Conservation (phyloP, 2,329 filamentous ascomycete species). For the Ascochyta pisi region DNA sequence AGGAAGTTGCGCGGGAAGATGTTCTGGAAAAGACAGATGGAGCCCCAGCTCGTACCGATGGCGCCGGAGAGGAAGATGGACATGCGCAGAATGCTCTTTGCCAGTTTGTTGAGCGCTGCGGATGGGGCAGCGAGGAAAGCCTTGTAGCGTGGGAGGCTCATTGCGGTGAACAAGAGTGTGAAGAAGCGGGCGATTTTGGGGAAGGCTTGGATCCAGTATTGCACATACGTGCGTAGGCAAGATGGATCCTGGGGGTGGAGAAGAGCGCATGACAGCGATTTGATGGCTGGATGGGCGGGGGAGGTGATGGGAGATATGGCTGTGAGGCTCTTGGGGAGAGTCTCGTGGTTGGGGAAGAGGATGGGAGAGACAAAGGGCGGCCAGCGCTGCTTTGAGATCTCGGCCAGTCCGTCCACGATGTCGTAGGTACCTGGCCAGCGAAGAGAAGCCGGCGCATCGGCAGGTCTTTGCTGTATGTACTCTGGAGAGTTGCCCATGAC, state of each 20-base stretch:
- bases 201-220: constrained; percentile 85
- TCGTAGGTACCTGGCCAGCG: constrained; percentile 78
- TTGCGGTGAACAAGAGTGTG: constrained; percentile 73
- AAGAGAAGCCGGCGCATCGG: constrained; percentile 68
- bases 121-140: constrained; percentile 73
- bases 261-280: constrained; percentile 83
- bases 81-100: constrained; percentile 74
- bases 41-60: constrained; percentile 87
- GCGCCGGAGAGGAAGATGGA: constrained; percentile 80
- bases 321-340: constrained; percentile 70
- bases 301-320: constrained; percentile 79
- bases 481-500: constrained; percentile 74
- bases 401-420: constrained; percentile 80
- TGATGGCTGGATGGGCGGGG: constrained; percentile 85
- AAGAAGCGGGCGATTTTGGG: constrained; percentile 80
- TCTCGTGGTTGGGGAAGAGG: constrained; percentile 74
- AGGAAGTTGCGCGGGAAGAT: constrained; percentile 77
- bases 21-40: constrained; percentile 86
- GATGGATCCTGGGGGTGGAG: constrained; percentile 89
- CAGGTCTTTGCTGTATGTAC: constrained; percentile 78
- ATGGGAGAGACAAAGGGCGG: constrained; percentile 88
- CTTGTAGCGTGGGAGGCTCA: constrained; percentile 73
- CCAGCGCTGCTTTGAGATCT: constrained; percentile 84
- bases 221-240: constrained; percentile 84
- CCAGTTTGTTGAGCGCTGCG: constrained; percentile 68